Evolutionary conservation across 2,329 filamentous ascomycete species (phyloP).

Genomic region (Alternaria atra): DNA sequence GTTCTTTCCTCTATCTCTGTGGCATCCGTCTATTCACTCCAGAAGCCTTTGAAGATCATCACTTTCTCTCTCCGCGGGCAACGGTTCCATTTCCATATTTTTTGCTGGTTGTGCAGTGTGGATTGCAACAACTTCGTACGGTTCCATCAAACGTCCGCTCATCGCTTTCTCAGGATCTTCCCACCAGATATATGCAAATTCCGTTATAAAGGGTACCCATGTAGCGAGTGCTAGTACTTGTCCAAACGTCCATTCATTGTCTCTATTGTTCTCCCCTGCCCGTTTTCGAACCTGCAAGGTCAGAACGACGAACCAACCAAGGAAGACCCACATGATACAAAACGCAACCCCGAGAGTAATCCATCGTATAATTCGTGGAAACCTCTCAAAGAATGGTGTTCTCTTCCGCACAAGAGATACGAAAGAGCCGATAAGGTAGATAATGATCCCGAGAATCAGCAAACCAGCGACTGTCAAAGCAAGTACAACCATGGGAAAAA

Average conservation of each 20-base stretch:
- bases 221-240: neutral
- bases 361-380: neutral
- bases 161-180: neutral
- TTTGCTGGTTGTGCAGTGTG: neutral
- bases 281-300: neutral
- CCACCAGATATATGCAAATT: neutral
- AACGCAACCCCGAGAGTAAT: neutral
- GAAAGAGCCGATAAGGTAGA: neutral
- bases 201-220: slow-evolving; percentile 3
- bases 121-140: neutral
- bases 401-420: neutral
- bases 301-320: neutral
- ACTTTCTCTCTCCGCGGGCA: no score
- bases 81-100: no score
- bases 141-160: neutral
- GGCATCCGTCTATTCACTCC: no score
- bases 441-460: neutral
- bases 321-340: neutral
- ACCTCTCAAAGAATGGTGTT: neutral
- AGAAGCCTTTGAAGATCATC: no score
- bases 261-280: neutral
- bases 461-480: neutral
- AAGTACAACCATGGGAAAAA: neutral
- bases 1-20: no score
- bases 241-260: neutral